Percentiles rank a stretch among this genome's conserved stretches.
Conservation (phyloP, 495 filamentous ascomycete genomes). For the Chaetomidium leptoderma region DNA sequence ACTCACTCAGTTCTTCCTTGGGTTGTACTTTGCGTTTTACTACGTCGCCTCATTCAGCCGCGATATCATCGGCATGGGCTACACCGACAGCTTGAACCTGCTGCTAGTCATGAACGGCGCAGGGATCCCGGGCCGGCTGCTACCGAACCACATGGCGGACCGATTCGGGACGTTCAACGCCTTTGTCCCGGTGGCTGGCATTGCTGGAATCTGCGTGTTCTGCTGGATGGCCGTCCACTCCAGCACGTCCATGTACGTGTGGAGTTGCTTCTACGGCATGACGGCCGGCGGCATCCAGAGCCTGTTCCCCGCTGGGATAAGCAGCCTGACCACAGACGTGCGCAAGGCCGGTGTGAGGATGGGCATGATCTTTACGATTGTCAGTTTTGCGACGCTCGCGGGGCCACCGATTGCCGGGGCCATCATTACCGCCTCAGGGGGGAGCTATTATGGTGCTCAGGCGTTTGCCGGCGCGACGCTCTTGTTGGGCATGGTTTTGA, state of each 20-base stretch:
- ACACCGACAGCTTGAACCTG: conserved; percentile 57
- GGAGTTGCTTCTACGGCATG: conserved; percentile 63
- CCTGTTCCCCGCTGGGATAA: conserved; percentile 60
- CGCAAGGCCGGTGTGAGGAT: conserved; percentile 66
- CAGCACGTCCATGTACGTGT: conserved; percentile 52
- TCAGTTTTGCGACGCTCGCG: conserved; percentile 66
- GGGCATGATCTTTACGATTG: conserved; percentile 77
- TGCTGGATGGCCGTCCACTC: conserved; percentile 59
- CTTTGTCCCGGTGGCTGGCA: conserved; percentile 51
- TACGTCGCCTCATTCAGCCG: conserved; percentile 62
- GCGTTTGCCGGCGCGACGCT: conserved; percentile 53
- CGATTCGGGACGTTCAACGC: conserved; percentile 57
- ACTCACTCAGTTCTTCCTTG: conserved; percentile 57
- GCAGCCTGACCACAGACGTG: conserved; percentile 56
- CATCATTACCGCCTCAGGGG: conserved; percentile 52
- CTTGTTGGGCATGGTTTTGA: conserved; percentile 39
- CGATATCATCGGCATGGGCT: conserved; percentile 41
- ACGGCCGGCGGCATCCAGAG: conserved; percentile 64
- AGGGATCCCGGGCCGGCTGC: conserved; percentile 58
- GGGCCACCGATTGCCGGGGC: conserved; percentile 73
- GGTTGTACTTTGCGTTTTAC: conserved; percentile 78
- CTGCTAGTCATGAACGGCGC: conserved; percentile 71
- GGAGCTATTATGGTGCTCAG: conserved; percentile 61
- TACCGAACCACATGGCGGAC: conserved; percentile 64
- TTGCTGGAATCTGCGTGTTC: conserved; percentile 52